A percentile compares a stretch with the other conserved stretches of the same genome.
Conservation (phyloP, 306 rosid species). For the Sechiopsis laciniata region DNA sequence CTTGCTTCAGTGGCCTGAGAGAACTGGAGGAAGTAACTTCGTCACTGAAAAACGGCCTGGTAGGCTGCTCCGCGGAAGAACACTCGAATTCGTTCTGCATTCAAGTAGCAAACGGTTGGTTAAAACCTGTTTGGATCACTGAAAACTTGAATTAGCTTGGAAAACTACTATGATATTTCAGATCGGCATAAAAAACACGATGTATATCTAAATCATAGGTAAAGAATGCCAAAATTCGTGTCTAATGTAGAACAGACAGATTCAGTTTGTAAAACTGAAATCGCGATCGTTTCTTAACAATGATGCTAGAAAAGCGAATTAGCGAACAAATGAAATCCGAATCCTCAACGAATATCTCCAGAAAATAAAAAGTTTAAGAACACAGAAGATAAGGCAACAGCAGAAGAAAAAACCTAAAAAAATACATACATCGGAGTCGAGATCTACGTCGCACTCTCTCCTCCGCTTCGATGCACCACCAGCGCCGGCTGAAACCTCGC, state of each 20-base stretch:
- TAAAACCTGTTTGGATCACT: conserved; percentile 12
- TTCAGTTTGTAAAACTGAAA: neutral
- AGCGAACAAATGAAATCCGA: neutral
- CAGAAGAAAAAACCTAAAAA: neutral
- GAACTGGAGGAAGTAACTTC: conserved; percentile 28
- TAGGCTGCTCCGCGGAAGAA: conserved; percentile 2
- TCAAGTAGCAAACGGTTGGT: neutral
- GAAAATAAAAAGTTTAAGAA: neutral
- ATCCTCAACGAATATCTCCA: neutral
- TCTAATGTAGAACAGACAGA: neutral
- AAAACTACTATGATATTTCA: neutral
- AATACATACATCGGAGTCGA: conserved; percentile 32
- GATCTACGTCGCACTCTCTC: conserved; percentile 26
- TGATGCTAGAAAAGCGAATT: neutral
- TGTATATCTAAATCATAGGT: neutral
- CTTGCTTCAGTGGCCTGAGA: conserved; percentile 28
- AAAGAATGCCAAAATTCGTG: neutral
- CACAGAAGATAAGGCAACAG: neutral
- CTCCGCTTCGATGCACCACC: conserved; percentile 28
- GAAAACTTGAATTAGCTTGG: neutral
- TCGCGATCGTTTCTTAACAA: neutral
- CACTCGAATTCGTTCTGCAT: conserved; percentile 33
- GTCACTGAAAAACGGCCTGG: conserved; percentile 18
- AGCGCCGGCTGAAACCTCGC: conserved; percentile 23
- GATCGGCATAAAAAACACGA: neutral